Base-by-base conservation (phyloP, 2,329 filamentous ascomycete genomes). In the Xylariales sp. region DNA sequence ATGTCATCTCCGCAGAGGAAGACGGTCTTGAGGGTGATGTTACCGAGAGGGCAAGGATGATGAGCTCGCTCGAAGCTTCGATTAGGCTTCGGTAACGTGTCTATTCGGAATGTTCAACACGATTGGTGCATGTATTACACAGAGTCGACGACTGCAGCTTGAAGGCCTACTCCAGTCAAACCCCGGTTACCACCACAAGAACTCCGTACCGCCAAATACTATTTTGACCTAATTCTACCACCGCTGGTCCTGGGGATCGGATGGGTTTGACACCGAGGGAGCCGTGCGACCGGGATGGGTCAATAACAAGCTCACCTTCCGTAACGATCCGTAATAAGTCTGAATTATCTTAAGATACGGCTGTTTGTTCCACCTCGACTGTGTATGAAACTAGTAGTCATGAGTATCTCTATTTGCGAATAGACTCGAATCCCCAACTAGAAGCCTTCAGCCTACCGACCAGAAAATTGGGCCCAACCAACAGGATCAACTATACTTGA, bases 21-120 rank as follows among this genome's bases (percentile, higher is more conserved):
- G 71, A 71, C 32, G 69, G 67, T 12, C 62, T 70, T 18, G 65
- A 71, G 32, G 70, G 65, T 1, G 80, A 80, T 23, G 80, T 78
- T 0, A 82, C 78, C 0, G 80, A 76, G 75, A 72, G 86, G 18
- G 74, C 83, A 16, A 79, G 86, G 69, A 83, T 82, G 76, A 71
- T 88, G 63, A 88, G 85, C 70, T 84, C 81, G 43, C 74, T 88
- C 41, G 85, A 87, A 75, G 82, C 84, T 9, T 80, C 78, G 6
- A 81, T 88, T 48, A 78, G 78, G 62, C 77, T 85, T 41, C 82
- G 80, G 71, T 87, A 78, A 75, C 32, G 36, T 16, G 28, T 32
- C 30, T 3, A 28, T 8, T 12, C 6, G n/a, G 28, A 14, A 12
- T 6, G 14, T 52, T 16, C 12, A 28, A 23, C 30, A 2, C 54